Conservation (phyloP, 2,329 filamentous ascomycete genomes). For the Colletotrichum sidae region DNA sequence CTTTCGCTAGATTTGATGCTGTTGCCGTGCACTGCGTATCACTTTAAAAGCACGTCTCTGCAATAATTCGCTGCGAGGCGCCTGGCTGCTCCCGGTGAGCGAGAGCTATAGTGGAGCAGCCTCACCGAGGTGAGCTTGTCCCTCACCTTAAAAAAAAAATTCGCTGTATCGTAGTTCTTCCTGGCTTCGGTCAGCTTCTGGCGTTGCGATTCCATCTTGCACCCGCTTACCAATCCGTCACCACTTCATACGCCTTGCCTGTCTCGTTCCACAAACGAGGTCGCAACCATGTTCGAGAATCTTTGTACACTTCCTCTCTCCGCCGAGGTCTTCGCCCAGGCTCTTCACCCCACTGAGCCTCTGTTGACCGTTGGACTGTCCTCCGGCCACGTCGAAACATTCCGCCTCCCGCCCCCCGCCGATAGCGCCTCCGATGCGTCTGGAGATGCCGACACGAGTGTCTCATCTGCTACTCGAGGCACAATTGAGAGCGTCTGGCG, state of each 20-base stretch:
- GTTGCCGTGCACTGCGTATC: too few species aligned
- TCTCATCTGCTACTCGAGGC: conserved; percentile 72
- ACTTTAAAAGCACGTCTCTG: too few species aligned
- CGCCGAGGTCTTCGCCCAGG: conserved; percentile 89
- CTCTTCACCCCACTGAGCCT: conserved; percentile 85
- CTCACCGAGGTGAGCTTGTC: conserved; percentile 12
- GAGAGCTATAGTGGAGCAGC: conserved; percentile 11
- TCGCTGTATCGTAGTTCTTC: conserved; percentile 1
- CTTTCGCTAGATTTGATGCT: too few species aligned
- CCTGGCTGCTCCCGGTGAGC: too few species aligned
- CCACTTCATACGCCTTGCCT: background rate
- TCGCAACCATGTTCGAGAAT: conserved; percentile 81
- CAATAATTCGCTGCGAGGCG: too few species aligned
- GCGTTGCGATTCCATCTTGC: background rate
- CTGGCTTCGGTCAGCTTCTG: conserved; percentile 15
- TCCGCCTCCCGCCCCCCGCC: conserved; percentile 72
- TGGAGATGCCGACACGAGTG: conserved; percentile 59
- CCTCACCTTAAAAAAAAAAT: conserved; percentile 29
- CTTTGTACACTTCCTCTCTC: conserved; percentile 89
- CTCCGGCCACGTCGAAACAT: conserved; percentile 87
- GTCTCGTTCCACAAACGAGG: conserved; percentile 13
- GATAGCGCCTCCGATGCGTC: conserved; percentile 64
- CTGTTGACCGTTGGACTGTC: conserved; percentile 88
- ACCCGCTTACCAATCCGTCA: background rate
- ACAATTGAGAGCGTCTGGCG: conserved; percentile 87